Conservation (phyloP, 2,329 filamentous ascomycete genomes). For the Aureobasidium sp. region DNA sequence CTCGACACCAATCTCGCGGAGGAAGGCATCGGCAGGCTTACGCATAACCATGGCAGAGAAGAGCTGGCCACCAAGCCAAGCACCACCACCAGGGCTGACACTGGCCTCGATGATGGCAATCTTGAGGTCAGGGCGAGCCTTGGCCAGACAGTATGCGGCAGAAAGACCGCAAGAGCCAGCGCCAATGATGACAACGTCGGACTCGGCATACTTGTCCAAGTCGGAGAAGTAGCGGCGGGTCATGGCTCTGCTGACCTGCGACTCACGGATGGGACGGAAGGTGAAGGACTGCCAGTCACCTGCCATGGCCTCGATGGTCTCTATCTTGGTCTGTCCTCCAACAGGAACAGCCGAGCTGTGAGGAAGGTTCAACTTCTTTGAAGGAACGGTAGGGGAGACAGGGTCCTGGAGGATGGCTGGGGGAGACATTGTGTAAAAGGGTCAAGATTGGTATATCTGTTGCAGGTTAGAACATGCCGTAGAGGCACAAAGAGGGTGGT, state of each 20-base stretch:
- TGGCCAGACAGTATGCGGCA: slow-evolving; percentile 75
- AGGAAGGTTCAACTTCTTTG: slow-evolving; percentile 37
- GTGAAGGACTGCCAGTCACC: slow-evolving; percentile 74
- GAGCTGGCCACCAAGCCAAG: slow-evolving; percentile 88
- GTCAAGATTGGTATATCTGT: slow-evolving; percentile 35
- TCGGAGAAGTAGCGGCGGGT: slow-evolving; percentile 87
- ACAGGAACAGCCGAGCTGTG: slow-evolving; percentile 28
- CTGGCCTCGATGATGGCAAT: slow-evolving; percentile 86
- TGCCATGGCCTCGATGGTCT: slow-evolving; percentile 56
- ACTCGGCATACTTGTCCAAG: slow-evolving; percentile 81
- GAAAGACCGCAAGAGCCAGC: slow-evolving; percentile 83
- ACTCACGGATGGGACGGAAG: slow-evolving; percentile 83
- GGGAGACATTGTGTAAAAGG: slow-evolving; percentile 57
- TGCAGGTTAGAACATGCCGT: slow-evolving; percentile 27
- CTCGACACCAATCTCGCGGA: slow-evolving; percentile 70
- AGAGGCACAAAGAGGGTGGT: slow-evolving; percentile 30
- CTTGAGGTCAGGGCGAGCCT: slow-evolving; percentile 77
- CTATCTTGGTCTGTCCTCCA: slow-evolving; percentile 37
- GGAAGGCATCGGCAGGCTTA: slow-evolving; percentile 80
- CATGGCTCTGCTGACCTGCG: slow-evolving; percentile 88
- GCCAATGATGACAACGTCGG: slow-evolving; percentile 87
- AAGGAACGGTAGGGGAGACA: slow-evolving; percentile 30
- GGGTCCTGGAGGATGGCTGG: slow-evolving; percentile 53
- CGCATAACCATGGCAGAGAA: slow-evolving; percentile 95
- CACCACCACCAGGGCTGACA: slow-evolving; percentile 74